Conservation (phyloP, 331 rosid genomes). For the Quercus lobata region DNA sequence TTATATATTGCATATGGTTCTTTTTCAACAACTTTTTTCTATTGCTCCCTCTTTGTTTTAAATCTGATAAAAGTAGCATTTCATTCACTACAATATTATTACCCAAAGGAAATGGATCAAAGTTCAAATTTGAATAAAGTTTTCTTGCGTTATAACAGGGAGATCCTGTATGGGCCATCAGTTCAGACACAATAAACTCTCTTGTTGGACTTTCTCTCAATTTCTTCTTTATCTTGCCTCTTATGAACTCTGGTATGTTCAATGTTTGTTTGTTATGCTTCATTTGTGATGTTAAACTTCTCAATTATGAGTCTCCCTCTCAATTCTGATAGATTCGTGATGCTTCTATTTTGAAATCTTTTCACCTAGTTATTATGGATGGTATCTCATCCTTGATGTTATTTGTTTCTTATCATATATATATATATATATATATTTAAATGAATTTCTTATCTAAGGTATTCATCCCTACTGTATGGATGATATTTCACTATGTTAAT, state of each 20-base stretch:
- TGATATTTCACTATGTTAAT: not conserved
- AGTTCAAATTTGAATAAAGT: constrained; percentile 16
- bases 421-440: too few relatives aligned
- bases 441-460: not conserved
- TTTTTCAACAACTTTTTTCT: not conserved
- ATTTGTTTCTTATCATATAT: not conserved
- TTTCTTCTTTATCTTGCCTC: constrained; percentile 81
- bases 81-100: not conserved
- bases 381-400: not conserved
- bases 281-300: constrained; percentile 3
- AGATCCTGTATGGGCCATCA: constrained; percentile 94
- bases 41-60: not conserved
- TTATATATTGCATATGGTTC: not conserved
- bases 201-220: constrained; percentile 81
- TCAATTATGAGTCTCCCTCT: not conserved
- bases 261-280: not conserved
- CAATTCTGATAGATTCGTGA: not conserved
- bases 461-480: not conserved
- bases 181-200: constrained; percentile 71
- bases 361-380: not conserved
- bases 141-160: constrained; percentile 49
- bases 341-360: not conserved
- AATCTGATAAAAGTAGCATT: not conserved
- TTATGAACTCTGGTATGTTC: constrained; percentile 69
- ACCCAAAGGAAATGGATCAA: not conserved